Percentiles rank a stretch among this genome's conserved stretches.
Evolutionary conservation across 2,329 filamentous ascomycete genomes (phyloP).

Genomic region (Gremmenia infestans): DNA sequence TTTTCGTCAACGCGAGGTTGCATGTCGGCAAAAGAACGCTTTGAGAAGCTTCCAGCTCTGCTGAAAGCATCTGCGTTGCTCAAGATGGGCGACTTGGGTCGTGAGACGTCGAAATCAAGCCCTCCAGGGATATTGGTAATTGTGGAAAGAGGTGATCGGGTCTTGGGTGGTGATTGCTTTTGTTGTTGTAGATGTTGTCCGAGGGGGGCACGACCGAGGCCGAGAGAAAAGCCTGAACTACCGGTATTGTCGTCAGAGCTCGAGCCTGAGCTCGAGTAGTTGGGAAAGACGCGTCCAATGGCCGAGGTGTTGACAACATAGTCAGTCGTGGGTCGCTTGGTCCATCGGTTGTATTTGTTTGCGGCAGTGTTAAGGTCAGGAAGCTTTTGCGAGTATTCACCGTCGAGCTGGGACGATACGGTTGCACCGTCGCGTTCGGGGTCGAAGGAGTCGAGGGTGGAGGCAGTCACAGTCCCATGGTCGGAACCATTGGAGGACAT

Average conservation of each 20-base stretch:
- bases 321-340: conserved; percentile 29
- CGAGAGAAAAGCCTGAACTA: conserved; percentile 41
- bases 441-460: conserved; percentile 16
- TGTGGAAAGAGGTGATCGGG: conserved; percentile 36
- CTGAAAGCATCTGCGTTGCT: conserved; percentile 4
- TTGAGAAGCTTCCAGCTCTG: conserved; percentile 30
- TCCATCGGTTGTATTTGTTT: conserved; percentile 30
- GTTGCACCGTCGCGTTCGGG: conserved; percentile 23
- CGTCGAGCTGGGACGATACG: conserved; percentile 19
- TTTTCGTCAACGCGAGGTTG: conserved; percentile 43
- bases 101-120: too few relatives aligned
- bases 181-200: conserved; percentile 21
- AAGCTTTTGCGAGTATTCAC: conserved; percentile 16
- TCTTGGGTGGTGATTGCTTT: conserved; percentile 4
- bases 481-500: conserved; percentile 26
- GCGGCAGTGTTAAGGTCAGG: conserved; percentile 30
- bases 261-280: conserved; percentile 41
- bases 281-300: conserved; percentile 41
- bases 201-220: conserved; percentile 48
- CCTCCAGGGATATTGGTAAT: conserved; percentile 3
- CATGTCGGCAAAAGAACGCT: conserved; percentile 49
- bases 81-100: too few relatives aligned
- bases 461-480: conserved; percentile 28
- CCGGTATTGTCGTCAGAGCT: conserved; percentile 35
- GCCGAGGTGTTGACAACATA: conserved; percentile 39